These are phyloP conservation scores for Entoloma clypeatum DNA, from an alignment of 1,284 basidiomycete genomes.

Conservation along the genomic window DNA sequence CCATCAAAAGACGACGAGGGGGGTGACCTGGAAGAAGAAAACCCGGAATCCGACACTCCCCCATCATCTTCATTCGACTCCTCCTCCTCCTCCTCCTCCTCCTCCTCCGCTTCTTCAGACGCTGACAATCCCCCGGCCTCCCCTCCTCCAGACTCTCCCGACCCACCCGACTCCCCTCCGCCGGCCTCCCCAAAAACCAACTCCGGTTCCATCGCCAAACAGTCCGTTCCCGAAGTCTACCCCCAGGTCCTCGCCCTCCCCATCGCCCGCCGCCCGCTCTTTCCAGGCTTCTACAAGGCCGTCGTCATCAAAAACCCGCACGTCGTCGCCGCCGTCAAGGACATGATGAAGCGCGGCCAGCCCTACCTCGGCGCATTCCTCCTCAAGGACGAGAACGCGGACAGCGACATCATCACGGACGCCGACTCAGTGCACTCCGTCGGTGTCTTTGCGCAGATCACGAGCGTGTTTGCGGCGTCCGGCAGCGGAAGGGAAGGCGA, in stretches of 20 bases:
- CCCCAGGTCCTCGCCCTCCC: conserved; percentile 95
- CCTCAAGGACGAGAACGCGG: conserved; percentile 91
- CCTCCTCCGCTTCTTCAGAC: conserved; percentile 20
- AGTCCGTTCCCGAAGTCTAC: conserved; percentile 83
- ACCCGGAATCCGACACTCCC: conserved; percentile 15
- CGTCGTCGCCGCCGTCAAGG: conserved; percentile 93
- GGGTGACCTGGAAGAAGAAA: conserved; percentile 17
- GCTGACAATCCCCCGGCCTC: conserved; percentile 20
- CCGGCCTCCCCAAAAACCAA: conserved; percentile 25
- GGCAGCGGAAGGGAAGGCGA: conserved; percentile 48
- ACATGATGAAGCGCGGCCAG: conserved; percentile 95
- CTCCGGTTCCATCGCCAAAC: conserved; percentile 71
- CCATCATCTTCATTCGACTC: conserved; percentile 14
- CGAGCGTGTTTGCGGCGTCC: conserved; percentile 83
- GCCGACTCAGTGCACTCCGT: conserved; percentile 88
- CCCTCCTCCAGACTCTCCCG: conserved; percentile 15
- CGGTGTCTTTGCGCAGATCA: conserved; percentile 97
- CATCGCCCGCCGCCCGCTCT: conserved; percentile 92
- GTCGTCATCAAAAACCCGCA: conserved; percentile 88
- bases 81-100: conserved; percentile 20
- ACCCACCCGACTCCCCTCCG: conserved; percentile 13
- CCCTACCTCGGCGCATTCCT: conserved; percentile 98
- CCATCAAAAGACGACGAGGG: conserved; percentile 20
- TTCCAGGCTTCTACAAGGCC: conserved; percentile 98
- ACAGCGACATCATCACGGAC: conserved; percentile 91